Base-by-base conservation (phyloP, 257 asterid genomes). In the Primulina eburnea region DNA sequence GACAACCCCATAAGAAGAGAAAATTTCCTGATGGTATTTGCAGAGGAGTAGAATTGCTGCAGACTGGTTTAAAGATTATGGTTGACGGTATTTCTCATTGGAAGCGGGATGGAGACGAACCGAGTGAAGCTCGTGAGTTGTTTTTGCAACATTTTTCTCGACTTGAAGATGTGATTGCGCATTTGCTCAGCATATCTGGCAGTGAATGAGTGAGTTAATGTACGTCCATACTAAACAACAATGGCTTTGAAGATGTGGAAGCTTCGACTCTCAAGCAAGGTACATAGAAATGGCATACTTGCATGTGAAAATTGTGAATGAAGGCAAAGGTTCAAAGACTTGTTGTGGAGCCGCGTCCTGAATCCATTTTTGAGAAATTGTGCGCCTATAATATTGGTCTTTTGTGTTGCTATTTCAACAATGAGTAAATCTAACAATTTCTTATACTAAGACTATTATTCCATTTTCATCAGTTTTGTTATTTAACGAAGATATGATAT, bases 11-110 rank as follows among this genome's bases (percentile, higher is more conserved):
- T 60, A 89, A 81, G 94, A 94, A 89, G 69, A 86, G 99, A 67
- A 94, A 94, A 63, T 76, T 89, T 70, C 97, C 96, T 0, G 89
- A 88, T 68, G 95, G 84, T 66, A 88, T 94, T 68, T 75, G 84
- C 52, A 73, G 78, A 79, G 99, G 97, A 65, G 92, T 91, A 1
- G 95, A 91, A 73, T 67, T 94, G 65, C 72, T 94, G 80, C 94
- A 82, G 85, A 82, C 75, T 37, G 99, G 97, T 20, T 52, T 94
- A 86, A 87, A 86, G 76, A 76, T 91, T 18, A 86, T 91, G 91
- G 86, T 87, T 16, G 86, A 86, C 69, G 92, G 91, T n/a, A 80
- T 94, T 72, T 84, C 89, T 2, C 81, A 85, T 55, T 90, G 90
- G 96, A 81, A 88, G 60, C 83, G 77, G 75, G 79, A 78, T 71